phyloP scores from a whole-genome alignment of 106 monocot species.

The Dendrobium nobile region DNA sequence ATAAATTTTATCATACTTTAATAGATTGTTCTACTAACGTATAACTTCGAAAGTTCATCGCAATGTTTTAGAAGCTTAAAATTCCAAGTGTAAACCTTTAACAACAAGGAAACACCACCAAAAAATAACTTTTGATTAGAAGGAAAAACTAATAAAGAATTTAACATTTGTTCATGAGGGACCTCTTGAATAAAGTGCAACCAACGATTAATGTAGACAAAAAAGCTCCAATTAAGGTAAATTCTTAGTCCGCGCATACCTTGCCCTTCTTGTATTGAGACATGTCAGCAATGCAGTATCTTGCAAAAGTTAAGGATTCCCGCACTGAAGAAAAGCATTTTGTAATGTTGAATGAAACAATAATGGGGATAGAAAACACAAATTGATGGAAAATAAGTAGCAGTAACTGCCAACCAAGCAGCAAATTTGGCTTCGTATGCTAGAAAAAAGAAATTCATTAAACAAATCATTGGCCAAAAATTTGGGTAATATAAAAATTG shows the following conservation, averaged over 20 bases:
- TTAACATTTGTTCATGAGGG: neutral
- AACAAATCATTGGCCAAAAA: neutral
- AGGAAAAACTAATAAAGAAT: neutral
- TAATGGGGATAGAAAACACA: neutral
- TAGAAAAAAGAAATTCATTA: neutral
- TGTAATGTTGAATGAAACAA: neutral
- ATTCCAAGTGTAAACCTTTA: neutral
- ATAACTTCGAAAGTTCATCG: neutral
- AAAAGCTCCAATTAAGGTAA: neutral
- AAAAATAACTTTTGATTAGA: neutral
- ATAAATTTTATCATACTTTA: too few relatives aligned
- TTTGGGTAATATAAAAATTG: neutral
- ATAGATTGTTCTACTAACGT: neutral
- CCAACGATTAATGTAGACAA: neutral
- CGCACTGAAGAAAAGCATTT: slow-evolving; percentile 1
- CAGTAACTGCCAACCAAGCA: neutral
- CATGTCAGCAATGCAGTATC: slow-evolving; percentile 99
- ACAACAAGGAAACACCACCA: neutral
- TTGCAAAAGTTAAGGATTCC: slow-evolving; percentile 47
- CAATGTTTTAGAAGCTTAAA: neutral
- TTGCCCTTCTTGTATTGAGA: slow-evolving; percentile 91
- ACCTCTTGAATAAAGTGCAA: neutral
- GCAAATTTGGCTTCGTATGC: neutral
- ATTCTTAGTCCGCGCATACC: slow-evolving; percentile 23
- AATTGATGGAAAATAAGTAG: neutral